Evolutionary conservation across 371 early-diverging fungal species (phyloP), one percentile per base, ranked within the genome.

Genomic region (Haplosporangium sp.): DNA sequence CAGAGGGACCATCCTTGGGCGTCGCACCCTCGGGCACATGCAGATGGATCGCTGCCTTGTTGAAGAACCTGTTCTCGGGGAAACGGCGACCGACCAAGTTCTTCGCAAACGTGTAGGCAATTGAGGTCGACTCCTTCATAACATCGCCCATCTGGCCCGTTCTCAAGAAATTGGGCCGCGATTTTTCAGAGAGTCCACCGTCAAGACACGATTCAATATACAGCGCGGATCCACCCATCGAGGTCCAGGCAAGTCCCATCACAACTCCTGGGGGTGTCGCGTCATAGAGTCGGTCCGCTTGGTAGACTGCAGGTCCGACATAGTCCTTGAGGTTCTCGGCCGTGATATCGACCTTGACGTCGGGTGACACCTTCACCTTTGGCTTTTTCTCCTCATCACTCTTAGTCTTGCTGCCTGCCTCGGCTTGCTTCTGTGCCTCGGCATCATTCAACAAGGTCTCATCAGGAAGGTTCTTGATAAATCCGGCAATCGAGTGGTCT

Each of bases 11-110:
- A 84, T 99, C 99, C 81, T 98, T 99, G 59, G 98, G 98, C 1
- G 96, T 96, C 6, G 98, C 98, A 8, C 98, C 99, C 65, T 97
- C 98, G 11, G 99, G 99, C 8, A 97, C 96, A 82, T 99, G 99
- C 73, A 99, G 74, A 82, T 99, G 99, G 11, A 99, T 91, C 41
- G 86, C 82, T 1, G 95, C 94, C 65, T 91, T 89, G 61, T 94
- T 91, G 74, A 98, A 98, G 87, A 98, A 97, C 60, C 86, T 86
- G 84, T 95, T 96, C 51, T 90, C 87, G 7, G 96, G 95, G 84
- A 89, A 90, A 5, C 81, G 82, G 13, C 86, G 84, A 20, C 90
- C 90, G 74, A 97, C 62, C 53, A 94, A 79, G 36, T 94, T 88
- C 73, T 94, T 94, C 18, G 96, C 93, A 83, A 86, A 97, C 0